A percentile compares a stretch with the other conserved stretches of the same genome.
Evolutionary conservation across 1,284 basidiomycete genomes (phyloP).

Genomic region (Apiotrichum brassicae): DNA sequence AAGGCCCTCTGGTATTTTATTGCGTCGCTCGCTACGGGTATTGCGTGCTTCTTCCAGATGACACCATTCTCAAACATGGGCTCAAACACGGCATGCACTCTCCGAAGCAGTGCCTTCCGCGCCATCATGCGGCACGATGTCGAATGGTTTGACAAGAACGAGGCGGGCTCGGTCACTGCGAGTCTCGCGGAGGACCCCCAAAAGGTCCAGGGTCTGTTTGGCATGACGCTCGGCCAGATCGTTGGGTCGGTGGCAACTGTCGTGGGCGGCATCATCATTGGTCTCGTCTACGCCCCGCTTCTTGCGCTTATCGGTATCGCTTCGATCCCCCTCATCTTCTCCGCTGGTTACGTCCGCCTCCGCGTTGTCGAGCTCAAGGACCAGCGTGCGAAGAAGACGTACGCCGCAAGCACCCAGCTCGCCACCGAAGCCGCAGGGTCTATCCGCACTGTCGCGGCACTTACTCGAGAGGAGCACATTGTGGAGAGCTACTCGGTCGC

Average conservation of each 20-base stretch:
- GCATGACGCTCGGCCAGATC: constrained; percentile 77
- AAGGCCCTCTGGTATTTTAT: constrained; percentile 73
- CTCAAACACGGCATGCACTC: constrained; percentile 58
- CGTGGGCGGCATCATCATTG: constrained; percentile 66
- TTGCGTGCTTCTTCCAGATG: constrained; percentile 60
- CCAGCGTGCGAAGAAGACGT: constrained; percentile 73
- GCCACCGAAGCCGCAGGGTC: constrained; percentile 83
- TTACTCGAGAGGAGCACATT: constrained; percentile 77
- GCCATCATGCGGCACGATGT: constrained; percentile 80
- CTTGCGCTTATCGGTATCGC: constrained; percentile 51
- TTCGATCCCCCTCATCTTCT: constrained; percentile 75
- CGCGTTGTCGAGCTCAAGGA: constrained; percentile 67
- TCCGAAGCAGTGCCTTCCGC: constrained; percentile 64
- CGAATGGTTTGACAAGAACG: constrained; percentile 79
- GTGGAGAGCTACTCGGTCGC: constrained; percentile 63
- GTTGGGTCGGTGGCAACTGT: constrained; percentile 72
- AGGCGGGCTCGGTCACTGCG: constrained; percentile 75
- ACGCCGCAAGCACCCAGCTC: constrained; percentile 76
- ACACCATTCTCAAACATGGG: constrained; percentile 59
- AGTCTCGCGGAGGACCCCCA: constrained; percentile 82
- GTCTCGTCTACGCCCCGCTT: constrained; percentile 59
- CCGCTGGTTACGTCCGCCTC: constrained; percentile 79
- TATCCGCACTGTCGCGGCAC: constrained; percentile 85
- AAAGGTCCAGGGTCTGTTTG: constrained; percentile 84
- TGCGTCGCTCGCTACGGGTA: constrained; percentile 64